Conservation (phyloP, 371 early-diverging fungal genomes). For the Mucor sp. region DNA sequence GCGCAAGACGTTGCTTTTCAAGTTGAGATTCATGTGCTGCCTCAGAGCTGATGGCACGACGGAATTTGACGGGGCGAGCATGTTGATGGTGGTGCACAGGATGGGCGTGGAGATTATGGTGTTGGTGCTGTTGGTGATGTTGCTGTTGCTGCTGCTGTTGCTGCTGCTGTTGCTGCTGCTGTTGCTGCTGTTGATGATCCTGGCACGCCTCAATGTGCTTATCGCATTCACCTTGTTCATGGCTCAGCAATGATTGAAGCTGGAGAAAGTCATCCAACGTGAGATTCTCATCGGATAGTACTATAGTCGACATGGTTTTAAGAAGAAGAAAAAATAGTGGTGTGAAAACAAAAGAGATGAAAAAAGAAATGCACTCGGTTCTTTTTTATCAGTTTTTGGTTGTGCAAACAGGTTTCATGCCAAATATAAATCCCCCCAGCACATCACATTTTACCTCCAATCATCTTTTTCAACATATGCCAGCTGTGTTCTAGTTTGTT, state of each 20-base stretch:
- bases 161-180: neutral
- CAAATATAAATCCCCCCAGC: neutral
- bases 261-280: conserved; percentile 24
- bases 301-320: neutral
- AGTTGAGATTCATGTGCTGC: conserved; percentile 7
- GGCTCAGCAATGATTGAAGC: conserved; percentile 17
- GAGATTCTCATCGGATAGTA: neutral
- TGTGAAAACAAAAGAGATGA: too few relatives aligned
- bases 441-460: neutral
- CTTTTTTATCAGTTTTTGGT: too few relatives aligned
- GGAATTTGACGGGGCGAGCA: conserved; percentile 6
- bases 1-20: conserved; percentile 23
- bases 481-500: neutral
- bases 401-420: neutral
- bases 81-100: neutral
- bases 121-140: conserved; percentile 1
- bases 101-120: neutral
- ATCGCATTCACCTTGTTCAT: conserved; percentile 23
- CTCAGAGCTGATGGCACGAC: conserved; percentile 6
- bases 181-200: neutral
- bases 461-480: neutral
- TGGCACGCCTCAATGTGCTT: conserved; percentile 15
- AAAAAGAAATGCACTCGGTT: too few relatives aligned
- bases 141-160: neutral
- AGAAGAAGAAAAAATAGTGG: too few relatives aligned